Percentiles rank a stretch among this genome's conserved stretches.
phyloP scores from a whole-genome alignment of 106 monocot genomes.

The Amphibolis antarctica region DNA sequence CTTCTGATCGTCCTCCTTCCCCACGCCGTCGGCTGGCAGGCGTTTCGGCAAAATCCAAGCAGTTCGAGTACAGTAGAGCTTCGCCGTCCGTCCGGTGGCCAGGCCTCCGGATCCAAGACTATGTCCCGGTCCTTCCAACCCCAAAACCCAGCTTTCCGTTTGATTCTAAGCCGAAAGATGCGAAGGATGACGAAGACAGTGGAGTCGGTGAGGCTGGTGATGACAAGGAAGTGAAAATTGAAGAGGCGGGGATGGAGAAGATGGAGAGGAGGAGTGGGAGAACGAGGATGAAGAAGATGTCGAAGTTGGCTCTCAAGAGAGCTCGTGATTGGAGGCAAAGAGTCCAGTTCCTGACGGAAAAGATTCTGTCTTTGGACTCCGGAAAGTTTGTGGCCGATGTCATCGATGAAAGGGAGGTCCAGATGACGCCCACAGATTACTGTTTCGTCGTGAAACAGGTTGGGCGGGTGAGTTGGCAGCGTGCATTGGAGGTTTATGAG shows the following conservation, averaged over 20 bases:
- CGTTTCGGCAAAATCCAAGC: neutral
- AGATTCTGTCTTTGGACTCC: constrained; percentile 49
- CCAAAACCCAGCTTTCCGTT: constrained; percentile 11
- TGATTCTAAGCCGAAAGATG: neutral
- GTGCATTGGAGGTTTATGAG: constrained; percentile 87
- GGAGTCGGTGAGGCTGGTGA: neutral
- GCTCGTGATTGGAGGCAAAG: constrained; percentile 77
- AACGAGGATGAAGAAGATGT: constrained; percentile 56
- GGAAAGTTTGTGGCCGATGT: constrained; percentile 58
- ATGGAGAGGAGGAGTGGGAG: constrained; percentile 31
- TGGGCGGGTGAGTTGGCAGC: constrained; percentile 59
- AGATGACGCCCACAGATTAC: constrained; percentile 75
- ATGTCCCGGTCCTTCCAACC: constrained; percentile 4
- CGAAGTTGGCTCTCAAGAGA: constrained; percentile 84
- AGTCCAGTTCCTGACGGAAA: constrained; percentile 46
- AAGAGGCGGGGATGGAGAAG: constrained; percentile 10
- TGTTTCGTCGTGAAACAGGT: constrained; percentile 59
- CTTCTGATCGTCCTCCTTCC: no score
- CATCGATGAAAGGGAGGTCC: constrained; percentile 43
- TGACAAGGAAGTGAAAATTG: neutral
- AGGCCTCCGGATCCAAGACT: constrained; percentile 33
- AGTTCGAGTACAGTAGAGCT: constrained; percentile 36
- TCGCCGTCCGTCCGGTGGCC: constrained; percentile 85
- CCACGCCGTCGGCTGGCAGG: no score
- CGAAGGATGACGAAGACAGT: neutral